Evolutionary conservation across 2,329 filamentous ascomycete genomes (phyloP).

Genomic region (Colletotrichum cuscutae): DNA sequence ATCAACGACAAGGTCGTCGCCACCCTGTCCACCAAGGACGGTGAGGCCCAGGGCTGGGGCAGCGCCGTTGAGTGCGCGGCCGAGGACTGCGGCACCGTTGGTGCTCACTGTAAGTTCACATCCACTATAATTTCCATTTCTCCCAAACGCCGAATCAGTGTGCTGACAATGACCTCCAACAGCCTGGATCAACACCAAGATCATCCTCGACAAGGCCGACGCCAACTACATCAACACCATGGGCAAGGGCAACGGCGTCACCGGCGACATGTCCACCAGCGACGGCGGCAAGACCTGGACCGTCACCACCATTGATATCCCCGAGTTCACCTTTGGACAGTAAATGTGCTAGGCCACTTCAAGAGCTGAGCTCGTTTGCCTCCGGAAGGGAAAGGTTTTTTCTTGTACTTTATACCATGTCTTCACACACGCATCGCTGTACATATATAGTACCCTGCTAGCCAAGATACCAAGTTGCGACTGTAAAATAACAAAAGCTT

Average conservation of each 20-base stretch:
- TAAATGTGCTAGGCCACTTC: background rate
- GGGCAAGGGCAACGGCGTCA: conserved; percentile 28
- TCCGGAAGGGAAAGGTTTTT: background rate
- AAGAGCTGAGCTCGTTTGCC: background rate
- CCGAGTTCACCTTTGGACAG: conserved; percentile 27
- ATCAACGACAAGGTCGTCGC: conserved; percentile 44
- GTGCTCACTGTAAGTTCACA: conserved; percentile 18
- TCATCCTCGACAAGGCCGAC: conserved; percentile 30
- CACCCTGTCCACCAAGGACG: conserved; percentile 55
- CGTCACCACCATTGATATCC: conserved; percentile 28
- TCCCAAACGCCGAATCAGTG: too few relatives aligned
- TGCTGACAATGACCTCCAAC: background rate
- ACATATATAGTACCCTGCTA: background rate
- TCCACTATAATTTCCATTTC: too few relatives aligned
- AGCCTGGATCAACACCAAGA: conserved; percentile 33
- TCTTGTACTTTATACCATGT: background rate
- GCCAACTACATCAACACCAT: conserved; percentile 29
- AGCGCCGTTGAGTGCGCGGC: conserved; percentile 70
- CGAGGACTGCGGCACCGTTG: conserved; percentile 75
- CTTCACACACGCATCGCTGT: background rate
- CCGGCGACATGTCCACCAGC: conserved; percentile 25
- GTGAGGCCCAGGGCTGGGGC: conserved; percentile 54
- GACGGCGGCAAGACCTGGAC: conserved; percentile 31
- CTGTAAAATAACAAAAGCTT: background rate
- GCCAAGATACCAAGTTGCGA: background rate